Conservation (phyloP, 2,329 filamentous ascomycete genomes). For the Chaetomiaceae sp. region DNA sequence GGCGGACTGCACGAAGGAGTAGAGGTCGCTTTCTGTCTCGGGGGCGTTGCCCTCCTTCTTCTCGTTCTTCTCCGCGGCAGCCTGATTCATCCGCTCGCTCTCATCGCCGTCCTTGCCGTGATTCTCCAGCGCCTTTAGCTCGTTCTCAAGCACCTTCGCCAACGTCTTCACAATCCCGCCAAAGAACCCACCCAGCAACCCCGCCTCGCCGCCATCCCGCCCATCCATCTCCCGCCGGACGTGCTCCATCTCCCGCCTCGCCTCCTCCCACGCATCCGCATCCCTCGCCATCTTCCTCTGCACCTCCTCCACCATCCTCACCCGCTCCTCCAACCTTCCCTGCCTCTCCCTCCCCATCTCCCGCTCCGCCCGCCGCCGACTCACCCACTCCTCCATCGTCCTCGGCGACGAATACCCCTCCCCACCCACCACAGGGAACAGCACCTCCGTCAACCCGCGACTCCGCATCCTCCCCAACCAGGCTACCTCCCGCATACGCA, state of each 20-base stretch:
- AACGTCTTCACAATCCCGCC: slow-evolving; percentile 7
- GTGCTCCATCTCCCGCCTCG: not conserved
- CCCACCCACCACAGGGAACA: slow-evolving; percentile 15
- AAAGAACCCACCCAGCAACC: too few relatives aligned
- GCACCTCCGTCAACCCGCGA: slow-evolving; percentile 11
- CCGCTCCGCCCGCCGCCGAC: slow-evolving; percentile 6
- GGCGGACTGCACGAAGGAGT: slow-evolving; percentile 32
- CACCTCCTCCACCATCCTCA: not conserved
- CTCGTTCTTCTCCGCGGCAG: not conserved
- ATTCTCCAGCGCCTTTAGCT: slow-evolving; percentile 2
- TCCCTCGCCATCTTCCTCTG: not conserved
- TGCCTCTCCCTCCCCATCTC: not conserved
- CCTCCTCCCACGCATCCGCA: slow-evolving; percentile 1
- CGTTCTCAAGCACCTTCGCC: slow-evolving; percentile 14
- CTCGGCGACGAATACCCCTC: slow-evolving; percentile 12
- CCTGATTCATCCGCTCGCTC: not conserved
- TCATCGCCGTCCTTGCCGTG: too few relatives aligned
- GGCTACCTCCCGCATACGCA: not conserved
- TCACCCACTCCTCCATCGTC: slow-evolving; percentile 18
- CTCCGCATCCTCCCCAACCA: slow-evolving; percentile 21
- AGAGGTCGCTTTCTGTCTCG: slow-evolving; percentile 38
- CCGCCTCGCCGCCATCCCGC: not conserved
- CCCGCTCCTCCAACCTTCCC: not conserved
- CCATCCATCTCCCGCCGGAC: slow-evolving; percentile 1
- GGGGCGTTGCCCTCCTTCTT: slow-evolving; percentile 19